phyloP scores from a whole-genome alignment of 208 protist genomes.

The Naegleria fowleri region DNA sequence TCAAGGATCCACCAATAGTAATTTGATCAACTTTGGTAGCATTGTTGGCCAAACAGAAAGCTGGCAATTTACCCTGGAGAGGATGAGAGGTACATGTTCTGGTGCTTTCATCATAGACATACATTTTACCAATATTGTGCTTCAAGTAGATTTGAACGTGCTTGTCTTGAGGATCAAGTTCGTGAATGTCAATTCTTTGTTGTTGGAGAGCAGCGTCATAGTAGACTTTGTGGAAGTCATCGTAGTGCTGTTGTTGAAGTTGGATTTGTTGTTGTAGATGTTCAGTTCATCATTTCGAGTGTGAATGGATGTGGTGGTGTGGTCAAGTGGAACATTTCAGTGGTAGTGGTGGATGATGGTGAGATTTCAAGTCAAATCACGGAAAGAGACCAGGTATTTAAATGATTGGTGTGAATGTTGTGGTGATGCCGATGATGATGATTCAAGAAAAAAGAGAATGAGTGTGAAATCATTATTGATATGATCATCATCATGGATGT shows the following conservation, averaged over 20 bases:
- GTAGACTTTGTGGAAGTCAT: conserved; percentile 8
- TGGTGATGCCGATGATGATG: too few relatives aligned
- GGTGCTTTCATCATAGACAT: background rate
- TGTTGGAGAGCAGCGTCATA: background rate
- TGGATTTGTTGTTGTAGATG: background rate
- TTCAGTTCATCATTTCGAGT: too few relatives aligned
- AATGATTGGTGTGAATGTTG: too few relatives aligned
- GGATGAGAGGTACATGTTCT: background rate
- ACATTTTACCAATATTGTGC: background rate
- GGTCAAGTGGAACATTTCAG: too few relatives aligned
- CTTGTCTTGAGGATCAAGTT: background rate
- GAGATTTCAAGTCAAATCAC: too few relatives aligned
- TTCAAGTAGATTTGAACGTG: background rate
- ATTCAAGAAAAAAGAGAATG: too few relatives aligned
- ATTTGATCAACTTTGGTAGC: background rate
- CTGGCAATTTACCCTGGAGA: background rate
- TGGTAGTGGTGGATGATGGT: too few relatives aligned
- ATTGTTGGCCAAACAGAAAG: conserved; percentile 9
- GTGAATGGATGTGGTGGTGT: too few relatives aligned
- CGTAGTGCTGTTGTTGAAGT: background rate
- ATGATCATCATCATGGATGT: too few relatives aligned
- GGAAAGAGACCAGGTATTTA: too few relatives aligned
- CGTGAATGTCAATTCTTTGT: conserved; percentile 22
- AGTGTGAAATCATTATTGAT: too few relatives aligned
- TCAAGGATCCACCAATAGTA: conserved; percentile 6